Conservation (phyloP, 139 green algal species). For the Medakamo hakoo region DNA sequence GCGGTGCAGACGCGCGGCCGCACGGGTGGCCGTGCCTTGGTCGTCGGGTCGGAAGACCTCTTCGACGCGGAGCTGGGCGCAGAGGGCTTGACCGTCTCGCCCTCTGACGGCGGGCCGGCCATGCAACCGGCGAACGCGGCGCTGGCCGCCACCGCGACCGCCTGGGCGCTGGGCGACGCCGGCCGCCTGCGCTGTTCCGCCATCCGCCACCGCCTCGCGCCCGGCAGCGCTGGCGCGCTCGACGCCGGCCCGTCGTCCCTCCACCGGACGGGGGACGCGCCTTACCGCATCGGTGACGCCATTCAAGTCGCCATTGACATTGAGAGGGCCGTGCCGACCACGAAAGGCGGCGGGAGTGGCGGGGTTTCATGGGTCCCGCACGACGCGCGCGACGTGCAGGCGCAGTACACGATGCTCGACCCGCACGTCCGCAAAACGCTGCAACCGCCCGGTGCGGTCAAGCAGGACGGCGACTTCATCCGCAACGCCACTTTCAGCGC, state of each 20-base stretch:
- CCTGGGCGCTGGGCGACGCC: slow-evolving; percentile 62
- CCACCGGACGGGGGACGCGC: not conserved
- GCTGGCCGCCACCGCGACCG: slow-evolving; percentile 37
- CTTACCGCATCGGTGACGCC: slow-evolving; percentile 46
- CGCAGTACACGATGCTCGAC: slow-evolving; percentile 91
- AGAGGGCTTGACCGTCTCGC: slow-evolving; percentile 7
- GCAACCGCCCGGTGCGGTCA: slow-evolving; percentile 32
- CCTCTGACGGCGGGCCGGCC: not conserved
- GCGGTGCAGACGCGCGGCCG: not conserved
- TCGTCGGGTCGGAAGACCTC: slow-evolving; percentile 9
- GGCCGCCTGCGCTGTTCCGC: slow-evolving; percentile 42
- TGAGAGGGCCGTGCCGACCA: slow-evolving; percentile 31
- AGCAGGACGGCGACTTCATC: not conserved
- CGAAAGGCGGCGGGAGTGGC: no score
- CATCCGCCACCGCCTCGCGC: slow-evolving; percentile 29
- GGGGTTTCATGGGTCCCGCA: no score
- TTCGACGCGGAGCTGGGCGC: slow-evolving; percentile 5
- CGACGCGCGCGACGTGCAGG: slow-evolving; percentile 67
- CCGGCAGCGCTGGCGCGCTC: slow-evolving; percentile 1
- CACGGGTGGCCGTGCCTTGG: not conserved
- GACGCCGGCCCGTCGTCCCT: no score
- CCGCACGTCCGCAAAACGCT: slow-evolving; percentile 70
- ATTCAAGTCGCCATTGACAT: slow-evolving; percentile 58
- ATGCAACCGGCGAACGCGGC: slow-evolving; percentile 38
- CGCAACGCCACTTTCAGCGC: slow-evolving; percentile 22